Conservation (phyloP, 2,329 filamentous ascomycete species). For the Penicillium sp. region DNA sequence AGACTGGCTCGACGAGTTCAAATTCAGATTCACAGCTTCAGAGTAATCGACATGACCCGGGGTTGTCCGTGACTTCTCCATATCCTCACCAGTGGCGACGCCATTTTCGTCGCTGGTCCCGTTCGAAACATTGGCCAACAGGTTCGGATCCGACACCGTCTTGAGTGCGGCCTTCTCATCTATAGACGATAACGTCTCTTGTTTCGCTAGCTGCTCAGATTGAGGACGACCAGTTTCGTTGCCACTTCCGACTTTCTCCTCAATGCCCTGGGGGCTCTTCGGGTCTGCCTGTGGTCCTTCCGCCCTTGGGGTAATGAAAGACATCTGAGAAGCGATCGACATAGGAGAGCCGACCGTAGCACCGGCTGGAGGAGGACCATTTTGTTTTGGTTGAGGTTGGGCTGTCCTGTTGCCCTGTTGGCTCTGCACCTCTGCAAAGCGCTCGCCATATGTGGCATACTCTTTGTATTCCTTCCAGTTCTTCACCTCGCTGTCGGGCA, state of each 20-base stretch:
- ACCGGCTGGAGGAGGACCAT: slow-evolving; percentile 33
- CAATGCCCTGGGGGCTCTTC: slow-evolving; percentile 24
- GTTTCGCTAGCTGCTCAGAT: slow-evolving; percentile 20
- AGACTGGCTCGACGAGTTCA: slow-evolving; percentile 30
- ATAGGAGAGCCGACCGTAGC: slow-evolving; percentile 17
- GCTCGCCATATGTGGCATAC: slow-evolving; percentile 65
- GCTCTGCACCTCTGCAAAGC: slow-evolving; percentile 62
- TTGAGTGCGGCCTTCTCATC: slow-evolving; percentile 40
- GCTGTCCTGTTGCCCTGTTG: slow-evolving; percentile 44
- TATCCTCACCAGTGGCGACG: slow-evolving; percentile 22
- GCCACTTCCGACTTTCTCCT: slow-evolving; percentile 31
- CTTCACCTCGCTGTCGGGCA: slow-evolving; percentile 88
- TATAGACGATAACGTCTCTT: slow-evolving; percentile 26
- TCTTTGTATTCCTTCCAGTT: slow-evolving; percentile 91
- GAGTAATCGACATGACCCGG: slow-evolving; percentile 32
- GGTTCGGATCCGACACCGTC: slow-evolving; percentile 20
- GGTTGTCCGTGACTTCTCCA: slow-evolving; percentile 26
- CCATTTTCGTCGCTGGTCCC: slow-evolving; percentile 20
- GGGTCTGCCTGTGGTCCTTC: slow-evolving; percentile 26
- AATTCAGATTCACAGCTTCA: slow-evolving; percentile 34
- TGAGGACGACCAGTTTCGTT: slow-evolving; percentile 31
- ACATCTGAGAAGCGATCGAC: slow-evolving; percentile 21
- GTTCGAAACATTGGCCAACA: slow-evolving; percentile 19
- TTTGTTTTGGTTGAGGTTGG: slow-evolving; percentile 37
- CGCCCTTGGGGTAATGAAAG: slow-evolving; percentile 22